Conservation (phyloP, 1,139 yeast genomes). For the Protomyces lactucae-debilis region DNA sequence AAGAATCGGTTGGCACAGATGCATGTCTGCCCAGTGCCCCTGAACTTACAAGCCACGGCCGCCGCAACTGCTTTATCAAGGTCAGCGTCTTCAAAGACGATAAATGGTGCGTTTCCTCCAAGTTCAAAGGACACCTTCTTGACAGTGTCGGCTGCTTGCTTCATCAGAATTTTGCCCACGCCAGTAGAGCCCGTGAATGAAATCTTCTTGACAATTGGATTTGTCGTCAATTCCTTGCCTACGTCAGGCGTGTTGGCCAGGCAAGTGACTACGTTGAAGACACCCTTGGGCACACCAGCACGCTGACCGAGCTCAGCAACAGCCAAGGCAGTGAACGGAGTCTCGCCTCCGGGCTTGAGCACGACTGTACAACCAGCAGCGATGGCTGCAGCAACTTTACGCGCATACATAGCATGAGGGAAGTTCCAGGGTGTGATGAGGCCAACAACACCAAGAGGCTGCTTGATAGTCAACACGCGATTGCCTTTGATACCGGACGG, state of each 20-base stretch:
- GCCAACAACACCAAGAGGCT: conserved; percentile 61
- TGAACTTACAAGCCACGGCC: conserved; percentile 47
- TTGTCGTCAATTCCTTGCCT: conserved; percentile 68
- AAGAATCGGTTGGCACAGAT: conserved; percentile 75
- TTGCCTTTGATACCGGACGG: conserved; percentile 57
- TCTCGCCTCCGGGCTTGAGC: conserved; percentile 83
- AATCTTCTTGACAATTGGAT: conserved; percentile 62
- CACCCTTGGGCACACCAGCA: conserved; percentile 88
- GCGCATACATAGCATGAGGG: conserved; percentile 89
- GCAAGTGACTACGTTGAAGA: conserved; percentile 63
- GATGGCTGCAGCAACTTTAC: conserved; percentile 66
- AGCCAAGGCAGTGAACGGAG: conserved; percentile 83
- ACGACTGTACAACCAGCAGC: conserved; percentile 93
- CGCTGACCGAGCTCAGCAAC: conserved; percentile 59
- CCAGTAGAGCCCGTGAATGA: conserved; percentile 88
- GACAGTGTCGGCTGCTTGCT: conserved; percentile 64
- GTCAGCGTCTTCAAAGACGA: conserved; percentile 80
- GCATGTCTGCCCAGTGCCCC: conserved; percentile 53
- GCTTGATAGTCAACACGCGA: conserved; percentile 43
- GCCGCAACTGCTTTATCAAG: conserved; percentile 67
- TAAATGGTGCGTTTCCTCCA: conserved; percentile 93
- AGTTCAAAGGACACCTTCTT: conserved; percentile 82
- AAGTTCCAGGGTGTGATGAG: conserved; percentile 95
- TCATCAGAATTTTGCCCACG: conserved; percentile 76
- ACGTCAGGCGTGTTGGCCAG: conserved; percentile 44